Conservation (phyloP, 768 basidiomycete genomes). For the Naematelia encephala region DNA sequence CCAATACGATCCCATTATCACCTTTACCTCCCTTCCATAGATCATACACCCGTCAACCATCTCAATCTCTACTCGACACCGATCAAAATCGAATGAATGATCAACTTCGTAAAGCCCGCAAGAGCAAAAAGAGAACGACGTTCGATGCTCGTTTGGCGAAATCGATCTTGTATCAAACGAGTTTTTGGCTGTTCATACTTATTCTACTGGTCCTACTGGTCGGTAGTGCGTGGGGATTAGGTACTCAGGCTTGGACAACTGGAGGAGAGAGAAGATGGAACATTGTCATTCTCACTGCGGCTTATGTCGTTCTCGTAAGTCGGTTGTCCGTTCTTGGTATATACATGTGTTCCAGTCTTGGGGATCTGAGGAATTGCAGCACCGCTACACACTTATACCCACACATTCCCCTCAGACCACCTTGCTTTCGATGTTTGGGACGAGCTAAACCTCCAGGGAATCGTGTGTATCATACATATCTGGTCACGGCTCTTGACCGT, state of each 20-base stretch:
- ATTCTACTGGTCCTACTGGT: slow-evolving; percentile 29
- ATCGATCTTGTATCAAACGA: slow-evolving; percentile 37
- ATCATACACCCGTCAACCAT: background rate
- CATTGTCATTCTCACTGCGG: slow-evolving; percentile 42
- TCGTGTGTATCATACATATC: slow-evolving; percentile 28
- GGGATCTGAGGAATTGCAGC: too few relatives aligned
- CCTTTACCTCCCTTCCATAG: too few relatives aligned
- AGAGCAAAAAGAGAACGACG: background rate
- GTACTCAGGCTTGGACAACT: slow-evolving; percentile 33
- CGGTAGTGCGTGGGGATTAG: slow-evolving; percentile 35
- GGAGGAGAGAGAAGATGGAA: slow-evolving; percentile 39
- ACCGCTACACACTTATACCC: too few relatives aligned
- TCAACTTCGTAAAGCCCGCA: background rate
- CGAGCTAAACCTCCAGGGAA: slow-evolving; percentile 16
- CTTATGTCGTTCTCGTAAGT: slow-evolving; percentile 44
- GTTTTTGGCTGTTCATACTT: slow-evolving; percentile 34
- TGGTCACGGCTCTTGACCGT: slow-evolving; percentile 37
- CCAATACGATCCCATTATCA: background rate
- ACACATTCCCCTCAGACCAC: too few relatives aligned
- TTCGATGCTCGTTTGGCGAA: background rate
- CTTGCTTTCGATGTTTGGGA: too few relatives aligned
- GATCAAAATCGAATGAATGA: background rate
- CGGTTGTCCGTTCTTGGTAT: too few relatives aligned
- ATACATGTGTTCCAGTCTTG: too few relatives aligned
- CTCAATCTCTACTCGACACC: background rate